Conservation (phyloP, 2,329 filamentous ascomycete genomes). For the Apiospora malaysiana region DNA sequence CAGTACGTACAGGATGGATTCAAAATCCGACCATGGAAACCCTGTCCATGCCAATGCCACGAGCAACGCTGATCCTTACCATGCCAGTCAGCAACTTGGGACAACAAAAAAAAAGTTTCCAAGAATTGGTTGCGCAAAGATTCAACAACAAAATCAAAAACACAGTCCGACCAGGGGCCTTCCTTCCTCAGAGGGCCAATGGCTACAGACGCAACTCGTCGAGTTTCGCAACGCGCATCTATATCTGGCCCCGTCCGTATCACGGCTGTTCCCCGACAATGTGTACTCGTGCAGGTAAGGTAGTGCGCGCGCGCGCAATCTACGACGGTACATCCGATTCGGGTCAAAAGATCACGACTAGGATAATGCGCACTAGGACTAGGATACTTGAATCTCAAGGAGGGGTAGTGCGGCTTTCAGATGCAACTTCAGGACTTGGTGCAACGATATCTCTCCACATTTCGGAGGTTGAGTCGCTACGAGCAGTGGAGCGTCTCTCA, state of each 20-base stretch:
- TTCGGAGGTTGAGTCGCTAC: conserved; percentile 12
- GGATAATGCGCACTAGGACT: conserved; percentile 10
- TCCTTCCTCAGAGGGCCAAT: background rate
- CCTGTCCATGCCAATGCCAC: conserved; percentile 6
- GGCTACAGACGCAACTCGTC: background rate
- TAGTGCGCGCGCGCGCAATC: background rate
- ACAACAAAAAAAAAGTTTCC: conserved; percentile 13
- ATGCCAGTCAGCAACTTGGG: conserved; percentile 8
- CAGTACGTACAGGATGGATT: conserved; percentile 1
- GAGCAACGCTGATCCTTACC: background rate
- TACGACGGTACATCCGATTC: conserved; percentile 13
- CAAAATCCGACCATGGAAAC: conserved; percentile 1
- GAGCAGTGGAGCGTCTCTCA: background rate
- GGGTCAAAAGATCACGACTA: conserved; percentile 17
- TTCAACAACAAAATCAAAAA: conserved; percentile 2
- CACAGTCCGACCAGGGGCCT: background rate
- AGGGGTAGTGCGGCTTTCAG: conserved; percentile 21
- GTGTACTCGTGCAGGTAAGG: background rate
- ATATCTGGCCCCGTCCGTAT: background rate
- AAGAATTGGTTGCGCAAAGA: background rate
- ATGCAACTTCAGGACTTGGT: conserved; percentile 25
- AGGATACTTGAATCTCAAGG: conserved; percentile 8
- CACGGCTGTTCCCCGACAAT: background rate
- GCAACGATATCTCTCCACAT: conserved; percentile 26
- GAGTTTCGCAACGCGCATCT: background rate